Conservation (phyloP, 2,329 filamentous ascomycete species). For the Pseudopyricularia cyperi region DNA sequence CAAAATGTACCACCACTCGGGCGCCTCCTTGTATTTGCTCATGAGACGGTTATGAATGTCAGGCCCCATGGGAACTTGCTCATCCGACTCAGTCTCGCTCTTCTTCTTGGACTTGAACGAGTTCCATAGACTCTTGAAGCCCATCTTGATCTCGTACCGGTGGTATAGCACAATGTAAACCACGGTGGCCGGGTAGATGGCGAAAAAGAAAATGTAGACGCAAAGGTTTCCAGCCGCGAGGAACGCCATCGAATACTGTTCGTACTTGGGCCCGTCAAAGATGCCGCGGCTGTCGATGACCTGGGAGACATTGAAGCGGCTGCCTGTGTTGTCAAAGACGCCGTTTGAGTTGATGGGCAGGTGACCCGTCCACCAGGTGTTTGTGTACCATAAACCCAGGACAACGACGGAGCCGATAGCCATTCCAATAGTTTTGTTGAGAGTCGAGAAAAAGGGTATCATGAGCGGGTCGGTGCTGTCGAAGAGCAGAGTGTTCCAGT, state of each 20-base stretch:
- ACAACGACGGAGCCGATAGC: slow-evolving; percentile 41
- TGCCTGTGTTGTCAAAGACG: slow-evolving; percentile 34
- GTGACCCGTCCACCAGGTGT: slow-evolving; percentile 40
- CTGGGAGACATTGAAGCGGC: slow-evolving; percentile 30
- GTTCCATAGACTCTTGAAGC: slow-evolving; percentile 21
- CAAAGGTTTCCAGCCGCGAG: slow-evolving; percentile 34
- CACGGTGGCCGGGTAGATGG: slow-evolving; percentile 37
- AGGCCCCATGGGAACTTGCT: not conserved
- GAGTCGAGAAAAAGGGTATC: slow-evolving; percentile 43
- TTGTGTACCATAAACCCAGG: slow-evolving; percentile 43
- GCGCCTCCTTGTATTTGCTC: slow-evolving; percentile 30
- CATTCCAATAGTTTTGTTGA: slow-evolving; percentile 48
- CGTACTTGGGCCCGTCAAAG: slow-evolving; percentile 32
- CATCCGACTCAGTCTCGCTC: slow-evolving; percentile 11
- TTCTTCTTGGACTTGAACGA: slow-evolving; percentile 28
- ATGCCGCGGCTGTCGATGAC: slow-evolving; percentile 27
- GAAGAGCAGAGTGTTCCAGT: slow-evolving; percentile 21
- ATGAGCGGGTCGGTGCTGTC: slow-evolving; percentile 17
- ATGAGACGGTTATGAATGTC: slow-evolving; percentile 34
- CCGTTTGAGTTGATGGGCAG: slow-evolving; percentile 38
- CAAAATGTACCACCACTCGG: slow-evolving; percentile 40
- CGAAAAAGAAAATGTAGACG: slow-evolving; percentile 43
- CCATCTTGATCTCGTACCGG: slow-evolving; percentile 4
- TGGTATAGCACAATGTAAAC: slow-evolving; percentile 35
- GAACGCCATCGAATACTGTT: slow-evolving; percentile 37